phyloP scores from a whole-genome alignment of 2,329 filamentous ascomycete genomes.

The Tolypocladium amazonense region DNA sequence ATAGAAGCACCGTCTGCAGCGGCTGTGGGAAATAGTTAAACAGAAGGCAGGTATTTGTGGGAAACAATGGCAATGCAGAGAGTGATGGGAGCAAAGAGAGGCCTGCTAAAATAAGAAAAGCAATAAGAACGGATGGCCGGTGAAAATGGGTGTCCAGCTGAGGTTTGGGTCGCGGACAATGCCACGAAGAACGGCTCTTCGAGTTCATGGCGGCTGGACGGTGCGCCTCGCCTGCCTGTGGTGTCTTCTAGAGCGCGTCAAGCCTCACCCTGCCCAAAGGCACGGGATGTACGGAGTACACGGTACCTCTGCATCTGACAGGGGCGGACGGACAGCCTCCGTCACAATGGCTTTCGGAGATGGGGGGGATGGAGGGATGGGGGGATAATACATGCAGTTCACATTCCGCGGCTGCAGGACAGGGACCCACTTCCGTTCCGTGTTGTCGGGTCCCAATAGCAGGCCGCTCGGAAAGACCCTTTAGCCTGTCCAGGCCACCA shows the following conservation, averaged over 20 bases:
- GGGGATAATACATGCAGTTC: no score
- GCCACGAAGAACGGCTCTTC: not conserved
- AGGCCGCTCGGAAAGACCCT: not conserved
- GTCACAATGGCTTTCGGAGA: not conserved
- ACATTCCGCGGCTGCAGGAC: not conserved
- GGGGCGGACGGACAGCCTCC: not conserved
- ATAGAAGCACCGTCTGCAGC: not conserved
- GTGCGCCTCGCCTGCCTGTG: not conserved
- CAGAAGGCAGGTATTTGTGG: not conserved
- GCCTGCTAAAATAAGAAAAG: not conserved
- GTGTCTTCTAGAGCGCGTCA: not conserved
- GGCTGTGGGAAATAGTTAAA: not conserved
- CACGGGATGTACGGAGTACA: not conserved
- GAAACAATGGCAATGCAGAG: not conserved
- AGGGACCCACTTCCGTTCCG: not conserved
- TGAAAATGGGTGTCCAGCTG: not conserved
- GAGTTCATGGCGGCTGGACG: not conserved
- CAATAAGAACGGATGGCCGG: not conserved
- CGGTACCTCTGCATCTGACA: not conserved
- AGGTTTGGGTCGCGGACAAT: not conserved
- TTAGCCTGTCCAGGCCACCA: not conserved
- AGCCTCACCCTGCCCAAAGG: not conserved
- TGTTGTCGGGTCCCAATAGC: not conserved
- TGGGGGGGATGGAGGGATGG: not conserved
- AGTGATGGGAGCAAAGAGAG: not conserved